Evolutionary conservation across 2,329 filamentous ascomycete genomes (phyloP).

Genomic region (Cladosporium phlei): DNA sequence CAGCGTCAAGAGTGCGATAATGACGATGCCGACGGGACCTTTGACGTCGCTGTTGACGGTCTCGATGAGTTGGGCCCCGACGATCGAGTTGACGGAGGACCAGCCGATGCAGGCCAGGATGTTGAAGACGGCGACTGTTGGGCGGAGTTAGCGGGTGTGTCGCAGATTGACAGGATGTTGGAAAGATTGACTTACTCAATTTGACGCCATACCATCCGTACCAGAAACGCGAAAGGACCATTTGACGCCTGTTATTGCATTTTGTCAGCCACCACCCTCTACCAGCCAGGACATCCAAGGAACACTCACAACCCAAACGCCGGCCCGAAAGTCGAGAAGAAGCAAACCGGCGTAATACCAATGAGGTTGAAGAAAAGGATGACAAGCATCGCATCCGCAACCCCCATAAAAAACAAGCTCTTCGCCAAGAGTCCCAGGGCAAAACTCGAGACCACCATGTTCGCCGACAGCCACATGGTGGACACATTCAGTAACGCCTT

Average conservation of each 20-base stretch:
- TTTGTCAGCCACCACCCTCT: not conserved
- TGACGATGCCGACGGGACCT: slow-evolving; percentile 68
- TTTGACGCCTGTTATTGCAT: slow-evolving; percentile 54
- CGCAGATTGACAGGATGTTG: too few species aligned
- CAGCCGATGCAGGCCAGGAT: slow-evolving; percentile 68
- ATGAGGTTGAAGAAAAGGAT: slow-evolving; percentile 73
- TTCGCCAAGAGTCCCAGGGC: slow-evolving; percentile 68
- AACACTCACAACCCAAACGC: slow-evolving; percentile 56
- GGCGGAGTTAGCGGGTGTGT: too few species aligned
- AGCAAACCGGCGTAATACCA: slow-evolving; percentile 66
- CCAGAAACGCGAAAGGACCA: slow-evolving; percentile 73
- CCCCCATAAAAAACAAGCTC: slow-evolving; percentile 66
- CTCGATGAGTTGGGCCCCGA: slow-evolving; percentile 71
- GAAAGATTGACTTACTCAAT: slow-evolving; percentile 41
- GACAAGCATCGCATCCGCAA: slow-evolving; percentile 65
- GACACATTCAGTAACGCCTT: slow-evolving; percentile 57
- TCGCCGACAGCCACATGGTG: slow-evolving; percentile 73
- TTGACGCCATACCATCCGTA: slow-evolving; percentile 53
- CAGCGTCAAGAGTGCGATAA: slow-evolving; percentile 65
- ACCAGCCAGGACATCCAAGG: too few species aligned
- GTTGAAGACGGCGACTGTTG: slow-evolving; percentile 63
- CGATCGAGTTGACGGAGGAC: slow-evolving; percentile 72
- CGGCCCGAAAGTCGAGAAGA: slow-evolving; percentile 73
- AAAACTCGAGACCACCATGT: slow-evolving; percentile 72
- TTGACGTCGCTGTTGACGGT: slow-evolving; percentile 67